Percentiles rank a stretch among this genome's conserved stretches.
phyloP scores from a whole-genome alignment of 192 early-diverging fungal genomes.

The Podila epicladia region DNA sequence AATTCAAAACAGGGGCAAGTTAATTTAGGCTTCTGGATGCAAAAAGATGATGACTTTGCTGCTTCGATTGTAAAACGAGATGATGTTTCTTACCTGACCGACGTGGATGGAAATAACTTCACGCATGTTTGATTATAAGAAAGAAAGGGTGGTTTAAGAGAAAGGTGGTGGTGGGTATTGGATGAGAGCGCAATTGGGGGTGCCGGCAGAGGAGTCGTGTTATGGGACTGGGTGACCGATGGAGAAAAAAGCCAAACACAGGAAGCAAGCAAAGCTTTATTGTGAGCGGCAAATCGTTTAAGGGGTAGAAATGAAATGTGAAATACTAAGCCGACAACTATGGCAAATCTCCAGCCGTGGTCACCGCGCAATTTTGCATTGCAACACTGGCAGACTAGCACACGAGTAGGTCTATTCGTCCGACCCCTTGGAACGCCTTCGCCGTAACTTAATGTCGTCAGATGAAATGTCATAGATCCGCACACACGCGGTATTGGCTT shows the following conservation, averaged over 20 bases:
- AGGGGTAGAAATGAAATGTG: no score
- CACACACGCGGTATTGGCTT: no score
- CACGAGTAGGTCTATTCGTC: no score
- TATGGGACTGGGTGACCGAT: constrained; percentile 4
- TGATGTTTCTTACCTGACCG: constrained; percentile 35
- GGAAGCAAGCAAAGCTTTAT: not conserved
- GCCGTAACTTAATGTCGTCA: not conserved
- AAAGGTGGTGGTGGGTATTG: not conserved
- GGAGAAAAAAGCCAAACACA: not conserved
- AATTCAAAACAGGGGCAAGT: not conserved
- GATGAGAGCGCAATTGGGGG: constrained; percentile 3
- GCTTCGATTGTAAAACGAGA: not conserved
- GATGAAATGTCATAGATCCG: not conserved
- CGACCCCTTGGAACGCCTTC: not conserved
- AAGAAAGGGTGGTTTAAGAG: not conserved
- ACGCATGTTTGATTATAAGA: constrained; percentile 3
- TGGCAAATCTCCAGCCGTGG: no score
- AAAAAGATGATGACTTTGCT: not conserved
- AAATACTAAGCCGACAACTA: no score
- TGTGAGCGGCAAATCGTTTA: no score
- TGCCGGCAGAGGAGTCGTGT: constrained; percentile 3
- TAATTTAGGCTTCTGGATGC: not conserved
- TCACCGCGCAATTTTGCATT: no score
- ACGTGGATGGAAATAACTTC: constrained; percentile 32
- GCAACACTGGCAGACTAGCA: no score